A percentile compares a stretch with the other conserved stretches of the same genome.
phyloP scores from a whole-genome alignment of 768 basidiomycete species.

The Lactarius quietus region DNA sequence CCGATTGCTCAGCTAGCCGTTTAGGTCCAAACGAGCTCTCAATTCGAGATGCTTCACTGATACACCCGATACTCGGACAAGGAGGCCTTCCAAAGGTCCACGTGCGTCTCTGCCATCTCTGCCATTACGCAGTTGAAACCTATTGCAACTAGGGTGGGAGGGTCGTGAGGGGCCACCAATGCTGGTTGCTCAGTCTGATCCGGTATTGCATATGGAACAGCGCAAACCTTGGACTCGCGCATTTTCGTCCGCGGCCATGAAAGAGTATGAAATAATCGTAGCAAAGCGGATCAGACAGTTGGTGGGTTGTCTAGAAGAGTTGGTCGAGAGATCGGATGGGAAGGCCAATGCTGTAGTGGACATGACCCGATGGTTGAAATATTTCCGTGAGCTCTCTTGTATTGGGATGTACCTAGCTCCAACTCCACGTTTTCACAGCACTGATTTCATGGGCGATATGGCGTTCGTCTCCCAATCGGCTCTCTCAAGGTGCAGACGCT shows the following conservation, averaged over 20 bases:
- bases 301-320: conserved; percentile 35
- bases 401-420: background rate
- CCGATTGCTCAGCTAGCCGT: background rate
- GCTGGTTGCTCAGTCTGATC: conserved; percentile 38
- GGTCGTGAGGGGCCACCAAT: conserved; percentile 33
- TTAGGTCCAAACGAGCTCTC: conserved; percentile 30
- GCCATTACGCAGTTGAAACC: conserved; percentile 34
- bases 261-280: conserved; percentile 45
- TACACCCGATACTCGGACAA: conserved; percentile 37
- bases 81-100: conserved; percentile 42
- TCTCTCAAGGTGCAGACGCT: background rate
- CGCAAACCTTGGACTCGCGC: conserved; percentile 50
- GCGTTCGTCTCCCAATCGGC: conserved; percentile 30
- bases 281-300: conserved; percentile 39
- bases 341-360: conserved; percentile 28
- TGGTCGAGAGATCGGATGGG: conserved; percentile 20
- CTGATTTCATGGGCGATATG: conserved; percentile 44
- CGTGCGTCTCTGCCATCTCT: conserved; percentile 29
- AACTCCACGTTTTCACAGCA: conserved; percentile 29
- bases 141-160: conserved; percentile 53
- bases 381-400: conserved; percentile 36
- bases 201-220: conserved; percentile 42
- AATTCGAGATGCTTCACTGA: conserved; percentile 34
- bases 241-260: conserved; percentile 44
- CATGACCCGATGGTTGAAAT: conserved; percentile 38